These are phyloP conservation scores for Inonotus hispidus DNA, from an alignment of 1,284 basidiomycete species.

Conservation along the genomic window DNA sequence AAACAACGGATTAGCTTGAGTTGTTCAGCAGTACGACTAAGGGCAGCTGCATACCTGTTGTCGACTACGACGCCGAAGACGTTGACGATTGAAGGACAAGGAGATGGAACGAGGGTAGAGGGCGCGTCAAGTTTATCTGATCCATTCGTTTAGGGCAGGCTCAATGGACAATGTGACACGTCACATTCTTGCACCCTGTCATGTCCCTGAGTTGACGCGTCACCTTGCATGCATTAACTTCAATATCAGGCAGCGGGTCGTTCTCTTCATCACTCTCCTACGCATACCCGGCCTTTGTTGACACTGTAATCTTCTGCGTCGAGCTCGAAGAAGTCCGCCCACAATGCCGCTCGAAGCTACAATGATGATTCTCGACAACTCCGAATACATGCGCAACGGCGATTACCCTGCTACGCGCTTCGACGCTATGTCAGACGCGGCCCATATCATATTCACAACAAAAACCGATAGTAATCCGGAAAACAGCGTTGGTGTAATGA, in stretches of 20 bases:
- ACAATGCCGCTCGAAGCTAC: constrained; percentile 89
- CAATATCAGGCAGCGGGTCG: neutral
- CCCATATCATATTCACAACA: constrained; percentile 85
- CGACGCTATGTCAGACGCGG: constrained; percentile 89
- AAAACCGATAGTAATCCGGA: constrained; percentile 97
- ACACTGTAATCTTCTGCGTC: neutral
- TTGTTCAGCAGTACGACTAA: neutral
- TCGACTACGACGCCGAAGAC: constrained; percentile 6
- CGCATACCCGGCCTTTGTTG: neutral
- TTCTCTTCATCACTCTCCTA: neutral
- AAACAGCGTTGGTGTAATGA: constrained; percentile 96
- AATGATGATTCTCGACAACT: constrained; percentile 91
- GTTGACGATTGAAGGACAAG: constrained; percentile 11
- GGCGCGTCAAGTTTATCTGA: constrained; percentile 14
- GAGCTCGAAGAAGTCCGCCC: neutral
- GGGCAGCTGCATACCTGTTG: constrained; percentile 8
- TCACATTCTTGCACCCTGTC: neutral
- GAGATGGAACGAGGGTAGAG: constrained; percentile 12
- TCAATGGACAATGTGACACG: neutral
- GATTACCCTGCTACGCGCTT: constrained; percentile 88
- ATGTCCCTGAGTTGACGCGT: constrained; percentile 7
- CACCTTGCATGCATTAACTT: constrained; percentile 2
- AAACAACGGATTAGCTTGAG: neutral
- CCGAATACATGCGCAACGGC: constrained; percentile 94
- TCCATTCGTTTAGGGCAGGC: constrained; percentile 10